Evolutionary conservation across 345 rosid genomes (phyloP), one percentile per base, ranked within the genome.

Genomic region (Mallotus nudiflorus): DNA sequence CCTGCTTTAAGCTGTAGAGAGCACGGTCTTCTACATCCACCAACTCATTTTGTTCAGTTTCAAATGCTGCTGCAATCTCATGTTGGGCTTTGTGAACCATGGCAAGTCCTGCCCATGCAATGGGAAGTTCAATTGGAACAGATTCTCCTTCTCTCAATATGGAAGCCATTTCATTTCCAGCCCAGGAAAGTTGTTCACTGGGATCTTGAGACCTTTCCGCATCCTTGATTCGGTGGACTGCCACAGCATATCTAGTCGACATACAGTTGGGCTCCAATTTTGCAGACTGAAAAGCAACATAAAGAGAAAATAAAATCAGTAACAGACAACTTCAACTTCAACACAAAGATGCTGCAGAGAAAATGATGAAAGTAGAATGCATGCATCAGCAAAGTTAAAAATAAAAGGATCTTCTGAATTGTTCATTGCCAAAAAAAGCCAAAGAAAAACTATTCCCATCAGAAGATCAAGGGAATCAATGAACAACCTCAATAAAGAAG

Each of bases 131-230:
- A 70, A 90, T 82, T 8, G 85, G 88, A 75, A 83, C 87, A 79
- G 91, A 71, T 33, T 95, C 99, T 72, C 97, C 96, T 78, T 95
- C 99, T 79, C 99, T 87, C 72, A 90, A 70, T 48, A 92, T 85
- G 31, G 99, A 92, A 69, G 96, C 98, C 97, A 95, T 95, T 83
- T 95, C 99, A 77, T 95, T 89, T 70, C 92, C 90, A 70, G 98
- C 99, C 96, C 87, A 92, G 15, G 86, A 75, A 71, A 95, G 89
- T 75, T 90, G 97, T 45, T 92, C 98, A 49, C 84, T 82, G 62
- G 87, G 92, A 82, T 92, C 96, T 81, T 90, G 99, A 81, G 91
- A 90, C 83, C 97, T 82, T 84, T 95, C 99, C 5, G 84, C 92
- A 85, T 95, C 98, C 85, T 89, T 95, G 66, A 90, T 78, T 69